Evolutionary conservation across 306 rosid species (phyloP), one percentile per base, ranked within the genome.

Genomic region (Prosopis cineraria): DNA sequence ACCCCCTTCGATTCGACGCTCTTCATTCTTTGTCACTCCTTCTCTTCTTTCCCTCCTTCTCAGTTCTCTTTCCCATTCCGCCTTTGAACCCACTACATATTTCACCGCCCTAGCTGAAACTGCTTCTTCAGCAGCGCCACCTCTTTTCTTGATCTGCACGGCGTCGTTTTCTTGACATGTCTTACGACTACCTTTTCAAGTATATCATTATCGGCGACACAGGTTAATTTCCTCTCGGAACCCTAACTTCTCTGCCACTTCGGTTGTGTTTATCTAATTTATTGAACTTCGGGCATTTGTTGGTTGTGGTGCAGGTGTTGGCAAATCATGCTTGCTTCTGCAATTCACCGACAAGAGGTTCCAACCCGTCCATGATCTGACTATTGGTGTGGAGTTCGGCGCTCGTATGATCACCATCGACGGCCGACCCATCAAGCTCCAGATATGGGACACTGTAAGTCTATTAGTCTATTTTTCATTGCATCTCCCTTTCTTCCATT

Each of bases 181-280:
- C 98, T 39, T 90, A 92, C 92, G 97, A 94, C 76, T 94, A 92
- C 56, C 97, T 92, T 73, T 94, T 94, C 96, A 94, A 94, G 92
- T 94, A 92, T 82, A 94, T 94, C 90, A 92, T 94, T 88, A 94
- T 94, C 87, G 98, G 98, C 20, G 98, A 94, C 90, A 94, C 98
- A 87, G 98, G 98, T 88, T 11, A 11, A 52, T 45, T 37, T 37
- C 60, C 25, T 30, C 22, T 47, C 12, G 36, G 50, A 47, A 33
- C 36, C 37, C 66, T 80, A 45, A 47, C 33, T 53, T 33, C 27
- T 56, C 77, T 65, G 40, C 47, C 76, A 4, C 8, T 75, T 77
- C 53, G 82, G 83, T 80, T 76, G 70, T 77, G 64, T 79, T 83
- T 80, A 73, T 82, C 82, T 3, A 39, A 41, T 14, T 66, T 8